A percentile compares a stretch with the other conserved stretches of the same genome.
Evolutionary conservation across 2,329 filamentous ascomycete genomes (phyloP).

Genomic region (Cytospora piceae): DNA sequence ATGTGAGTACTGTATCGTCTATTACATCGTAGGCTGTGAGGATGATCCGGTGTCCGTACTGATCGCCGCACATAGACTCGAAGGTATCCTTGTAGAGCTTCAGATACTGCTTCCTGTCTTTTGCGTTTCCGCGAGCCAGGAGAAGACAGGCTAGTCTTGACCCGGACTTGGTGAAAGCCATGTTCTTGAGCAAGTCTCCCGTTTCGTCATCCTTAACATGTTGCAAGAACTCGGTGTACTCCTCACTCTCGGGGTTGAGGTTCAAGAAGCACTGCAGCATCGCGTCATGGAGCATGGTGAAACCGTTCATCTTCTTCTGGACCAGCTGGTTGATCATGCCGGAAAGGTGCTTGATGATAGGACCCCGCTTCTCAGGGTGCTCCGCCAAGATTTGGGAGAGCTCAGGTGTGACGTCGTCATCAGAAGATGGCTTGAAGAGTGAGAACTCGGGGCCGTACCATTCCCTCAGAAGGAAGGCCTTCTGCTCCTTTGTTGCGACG

Average conservation of each 20-base stretch:
- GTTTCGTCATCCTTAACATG: slow-evolving; percentile 89
- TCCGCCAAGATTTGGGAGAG: slow-evolving; percentile 74
- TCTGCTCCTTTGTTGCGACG: slow-evolving; percentile 84
- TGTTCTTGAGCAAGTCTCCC: slow-evolving; percentile 88
- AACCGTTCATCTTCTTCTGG: slow-evolving; percentile 95
- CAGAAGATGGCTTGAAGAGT: slow-evolving; percentile 67
- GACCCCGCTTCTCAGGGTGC: slow-evolving; percentile 81
- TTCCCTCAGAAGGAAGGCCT: slow-evolving; percentile 81
- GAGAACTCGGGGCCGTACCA: slow-evolving; percentile 97
- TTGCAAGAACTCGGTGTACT: slow-evolving; percentile 86
- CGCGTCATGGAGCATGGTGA: slow-evolving; percentile 97
- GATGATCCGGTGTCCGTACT: slow-evolving; percentile 77
- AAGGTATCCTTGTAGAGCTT: slow-evolving; percentile 88
- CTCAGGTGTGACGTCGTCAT: slow-evolving; percentile 64
- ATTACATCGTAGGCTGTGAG: slow-evolving; percentile 87
- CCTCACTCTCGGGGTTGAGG: slow-evolving; percentile 74
- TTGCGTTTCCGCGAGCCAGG: slow-evolving; percentile 83
- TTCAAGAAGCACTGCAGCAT: slow-evolving; percentile 96
- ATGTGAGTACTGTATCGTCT: slow-evolving; percentile 88
- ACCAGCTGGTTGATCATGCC: slow-evolving; percentile 90
- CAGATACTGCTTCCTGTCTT: slow-evolving; percentile 88
- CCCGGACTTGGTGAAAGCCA: slow-evolving; percentile 92
- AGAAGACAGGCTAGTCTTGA: slow-evolving; percentile 79
- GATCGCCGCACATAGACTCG: slow-evolving; percentile 80
- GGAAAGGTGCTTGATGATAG: slow-evolving; percentile 83